Percentiles rank a stretch among this genome's conserved stretches.
phyloP scores from a whole-genome alignment of 208 protist species.

The Porcisia deanei region DNA sequence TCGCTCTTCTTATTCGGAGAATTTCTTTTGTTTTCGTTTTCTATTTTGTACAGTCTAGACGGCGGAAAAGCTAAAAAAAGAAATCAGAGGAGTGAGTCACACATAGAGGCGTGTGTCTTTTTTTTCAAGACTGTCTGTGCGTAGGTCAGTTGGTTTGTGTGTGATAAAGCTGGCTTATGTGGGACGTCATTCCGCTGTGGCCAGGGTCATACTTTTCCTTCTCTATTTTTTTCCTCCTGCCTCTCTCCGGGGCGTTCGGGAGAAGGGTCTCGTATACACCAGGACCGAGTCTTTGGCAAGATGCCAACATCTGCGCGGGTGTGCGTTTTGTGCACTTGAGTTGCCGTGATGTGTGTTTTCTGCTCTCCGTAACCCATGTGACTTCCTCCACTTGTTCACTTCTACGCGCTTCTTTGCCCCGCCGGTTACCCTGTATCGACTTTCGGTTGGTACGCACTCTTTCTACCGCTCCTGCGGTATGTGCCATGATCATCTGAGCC shows the following conservation, averaged over 20 bases:
- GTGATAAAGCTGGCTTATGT: not conserved
- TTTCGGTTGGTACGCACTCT: not conserved
- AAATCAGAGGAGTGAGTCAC: no score
- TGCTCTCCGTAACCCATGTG: not conserved
- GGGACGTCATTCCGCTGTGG: not conserved
- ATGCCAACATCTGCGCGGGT: not conserved
- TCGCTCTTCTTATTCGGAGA: no score
- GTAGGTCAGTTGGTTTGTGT: not conserved
- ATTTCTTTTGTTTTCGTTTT: no score
- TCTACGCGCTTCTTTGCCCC: conserved; percentile 4
- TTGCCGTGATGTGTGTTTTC: not conserved
- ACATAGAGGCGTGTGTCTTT: not conserved
- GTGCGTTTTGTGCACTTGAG: no score
- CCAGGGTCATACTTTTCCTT: not conserved
- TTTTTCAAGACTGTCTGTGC: not conserved
- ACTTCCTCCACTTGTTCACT: not conserved
- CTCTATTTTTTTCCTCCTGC: not conserved
- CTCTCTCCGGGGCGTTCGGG: not conserved
- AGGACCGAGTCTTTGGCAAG: not conserved
- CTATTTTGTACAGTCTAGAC: no score
- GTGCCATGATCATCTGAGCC: not conserved
- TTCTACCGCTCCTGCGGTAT: not conserved
- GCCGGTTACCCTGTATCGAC: not conserved
- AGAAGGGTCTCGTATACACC: not conserved
- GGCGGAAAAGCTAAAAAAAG: no score